Base-by-base conservation (phyloP, 2,329 filamentous ascomycete genomes). In the Pezicula rhizophila region DNA sequence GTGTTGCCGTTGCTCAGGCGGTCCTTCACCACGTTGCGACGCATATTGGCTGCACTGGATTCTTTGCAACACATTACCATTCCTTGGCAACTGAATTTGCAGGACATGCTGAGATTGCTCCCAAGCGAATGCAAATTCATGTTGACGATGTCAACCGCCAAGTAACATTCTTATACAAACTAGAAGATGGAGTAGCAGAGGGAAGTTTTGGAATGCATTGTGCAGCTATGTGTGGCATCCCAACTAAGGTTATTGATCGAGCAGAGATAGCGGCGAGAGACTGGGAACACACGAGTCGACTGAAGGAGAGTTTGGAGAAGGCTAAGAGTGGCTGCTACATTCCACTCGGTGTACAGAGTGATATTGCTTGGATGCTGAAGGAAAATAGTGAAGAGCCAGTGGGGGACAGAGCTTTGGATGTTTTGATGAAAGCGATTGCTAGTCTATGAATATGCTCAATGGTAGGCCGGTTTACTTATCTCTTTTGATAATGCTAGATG, bases 201-300 rank as follows among this genome's bases (percentile, higher is more conserved):
- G 93, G 93, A 14, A 95, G 89, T 62, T 99, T 97, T 63, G 93
- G 93, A 60, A 99, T 99, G 93, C 93, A 99, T 67, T 99, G 93
- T 64, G 93, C 93, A 1, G 85, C 89, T 52, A 99, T 99, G 93
- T 99, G 93, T 60, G 93, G 93, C 1, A 97, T 99, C 55, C 82
- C 89, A 0, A 74, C 75, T 40, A 84, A 84, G 48, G 83, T 99
- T 14, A 89, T 99, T 53, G 84, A 91, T 63, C 74, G 86, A 18
- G 93, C 93, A 0, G 93, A 99, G 68, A 80, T 84, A 18, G 93
- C 93, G 5, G 93, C 93, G 1, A 83, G 77, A 58, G 88, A 90
- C 61, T 97, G 93, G 90, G 93, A 99, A 70, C 90, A 96, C 67
- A 97, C 93, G 0, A 92, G 87, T 58, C 77, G 89, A 17, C 75